Evolutionary conservation across 495 filamentous ascomycete genomes (phyloP), one percentile per base, ranked within the genome.

Genomic region (Penicillium cataractarum): DNA sequence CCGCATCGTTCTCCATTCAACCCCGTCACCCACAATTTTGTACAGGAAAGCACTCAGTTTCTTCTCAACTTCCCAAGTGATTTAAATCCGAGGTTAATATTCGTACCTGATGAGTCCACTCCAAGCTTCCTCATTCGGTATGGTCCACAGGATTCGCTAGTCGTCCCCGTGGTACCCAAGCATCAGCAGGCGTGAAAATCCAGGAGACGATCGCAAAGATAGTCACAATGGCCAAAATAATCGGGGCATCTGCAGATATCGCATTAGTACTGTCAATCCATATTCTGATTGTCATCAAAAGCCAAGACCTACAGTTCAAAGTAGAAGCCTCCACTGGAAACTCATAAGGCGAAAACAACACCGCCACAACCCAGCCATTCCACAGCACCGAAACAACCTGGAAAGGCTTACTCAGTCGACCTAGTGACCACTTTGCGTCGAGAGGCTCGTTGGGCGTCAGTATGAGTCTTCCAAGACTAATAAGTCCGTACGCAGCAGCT

Each of bases 241-340:
- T 49, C 6, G 40, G 24, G 0, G 44, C 44, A 26, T 49, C 44
- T 48, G 4, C 0, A 48, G 26, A 27, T 15, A 9, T 21, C n/a
- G 8, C 2, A 21, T 19, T 2, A 44, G 17, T 21, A 19, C n/a
- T n/a, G n/a, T n/a, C n/a, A 44, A 21, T 4, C 6, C n/a, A 6
- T 15, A 15, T 3, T 40, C 15, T n/a, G 3, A 6, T 13, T 0
- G 17, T 5, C n/a, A 44, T 19, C 33, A 44, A 2, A 21, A 2
- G 3, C 6, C 6, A 49, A 49, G 15, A 49, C 10, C 21, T 26
- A 26, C 42, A 22, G 15, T 48, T 48, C 42, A 48, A 24, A 12
- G 42, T 48, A 48, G 42, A 48, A 48, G 42, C 42, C 6, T 48
- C 42, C 42, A 48, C 42, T 9, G 42, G 22, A 48, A 48, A 48